Evolutionary conservation across 495 filamentous ascomycete species (phyloP).

Genomic region (Penicillium pancosmium): DNA sequence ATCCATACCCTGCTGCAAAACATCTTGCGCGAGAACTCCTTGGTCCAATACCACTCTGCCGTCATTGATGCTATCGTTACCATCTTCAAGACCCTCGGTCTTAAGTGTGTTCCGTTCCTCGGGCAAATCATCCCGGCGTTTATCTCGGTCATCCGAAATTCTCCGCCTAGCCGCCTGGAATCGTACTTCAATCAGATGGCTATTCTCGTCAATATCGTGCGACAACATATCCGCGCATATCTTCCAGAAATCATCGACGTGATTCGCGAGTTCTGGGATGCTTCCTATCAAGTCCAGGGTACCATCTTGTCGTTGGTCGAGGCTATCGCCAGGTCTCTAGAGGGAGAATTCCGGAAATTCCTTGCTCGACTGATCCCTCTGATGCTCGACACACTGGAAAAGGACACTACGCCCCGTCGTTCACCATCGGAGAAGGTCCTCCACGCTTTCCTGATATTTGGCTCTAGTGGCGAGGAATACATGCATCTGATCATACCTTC

Average conservation of each 20-base stretch:
- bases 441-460: conserved; percentile 94
- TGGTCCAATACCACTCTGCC: conserved; percentile 85
- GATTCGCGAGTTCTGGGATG: conserved; percentile 84
- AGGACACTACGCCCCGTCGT: conserved; percentile 70
- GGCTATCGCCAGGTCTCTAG: conserved; percentile 86
- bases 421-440: conserved; percentile 86
- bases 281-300: conserved; percentile 72
- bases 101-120: conserved; percentile 94
- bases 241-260: conserved; percentile 81
- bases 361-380: conserved; percentile 83
- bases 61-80: conserved; percentile 99
- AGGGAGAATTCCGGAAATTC: conserved; percentile 96
- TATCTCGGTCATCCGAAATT: conserved; percentile 78
- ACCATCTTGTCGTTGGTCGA: conserved; percentile 92
- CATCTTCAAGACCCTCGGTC: conserved; percentile 92
- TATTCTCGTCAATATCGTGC: conserved; percentile 90
- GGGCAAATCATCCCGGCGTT: conserved; percentile 93
- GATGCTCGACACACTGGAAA: conserved; percentile 92
- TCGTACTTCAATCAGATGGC: conserved; percentile 96
- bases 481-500: conserved; percentile 99
- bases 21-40: conserved; percentile 84
- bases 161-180: conserved; percentile 73
- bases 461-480: conserved; percentile 94
- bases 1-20: conserved; percentile 88
- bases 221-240: conserved; percentile 91